phyloP scores from a whole-genome alignment of 768 basidiomycete genomes.

The Lactarius trivialis region DNA sequence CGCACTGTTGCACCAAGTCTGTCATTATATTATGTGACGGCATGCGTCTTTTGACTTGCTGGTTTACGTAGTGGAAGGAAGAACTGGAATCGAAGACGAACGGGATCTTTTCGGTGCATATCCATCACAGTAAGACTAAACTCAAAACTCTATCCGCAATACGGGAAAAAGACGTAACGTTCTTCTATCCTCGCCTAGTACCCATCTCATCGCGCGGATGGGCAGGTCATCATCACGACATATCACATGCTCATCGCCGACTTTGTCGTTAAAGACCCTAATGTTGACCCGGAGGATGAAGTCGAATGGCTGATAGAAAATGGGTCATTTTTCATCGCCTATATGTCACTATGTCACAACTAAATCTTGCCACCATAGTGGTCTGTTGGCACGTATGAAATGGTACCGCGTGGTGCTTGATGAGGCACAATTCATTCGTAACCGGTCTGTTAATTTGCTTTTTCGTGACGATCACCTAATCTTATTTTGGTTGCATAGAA shows the following conservation, averaged over 20 bases:
- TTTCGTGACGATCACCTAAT: not conserved
- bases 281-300: slow-evolving; percentile 42
- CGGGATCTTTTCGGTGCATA: slow-evolving; percentile 51
- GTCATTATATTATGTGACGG: slow-evolving; percentile 4
- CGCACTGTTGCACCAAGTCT: slow-evolving; percentile 63
- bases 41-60: not conserved
- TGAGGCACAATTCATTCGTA: slow-evolving; percentile 74
- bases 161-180: slow-evolving; percentile 45
- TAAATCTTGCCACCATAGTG: slow-evolving; percentile 29
- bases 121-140: slow-evolving; percentile 71
- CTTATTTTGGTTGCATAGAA: slow-evolving; percentile 28
- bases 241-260: slow-evolving; percentile 66
- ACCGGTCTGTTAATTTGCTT: slow-evolving; percentile 36
- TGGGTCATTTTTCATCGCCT: slow-evolving; percentile 35
- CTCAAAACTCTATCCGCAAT: slow-evolving; percentile 47
- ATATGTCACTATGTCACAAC: not conserved
- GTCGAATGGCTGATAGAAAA: slow-evolving; percentile 41
- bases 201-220: not conserved
- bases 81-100: slow-evolving; percentile 67
- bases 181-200: not conserved
- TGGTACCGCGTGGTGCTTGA: slow-evolving; percentile 73
- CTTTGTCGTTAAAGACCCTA: slow-evolving; percentile 43
- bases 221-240: slow-evolving; percentile 66
- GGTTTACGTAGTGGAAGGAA: slow-evolving; percentile 52
- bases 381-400: slow-evolving; percentile 50